A percentile compares a stretch with the other conserved stretches of the same genome.
Evolutionary conservation across 1,284 basidiomycete genomes (phyloP).

Genomic region (Ganoderma sinense): DNA sequence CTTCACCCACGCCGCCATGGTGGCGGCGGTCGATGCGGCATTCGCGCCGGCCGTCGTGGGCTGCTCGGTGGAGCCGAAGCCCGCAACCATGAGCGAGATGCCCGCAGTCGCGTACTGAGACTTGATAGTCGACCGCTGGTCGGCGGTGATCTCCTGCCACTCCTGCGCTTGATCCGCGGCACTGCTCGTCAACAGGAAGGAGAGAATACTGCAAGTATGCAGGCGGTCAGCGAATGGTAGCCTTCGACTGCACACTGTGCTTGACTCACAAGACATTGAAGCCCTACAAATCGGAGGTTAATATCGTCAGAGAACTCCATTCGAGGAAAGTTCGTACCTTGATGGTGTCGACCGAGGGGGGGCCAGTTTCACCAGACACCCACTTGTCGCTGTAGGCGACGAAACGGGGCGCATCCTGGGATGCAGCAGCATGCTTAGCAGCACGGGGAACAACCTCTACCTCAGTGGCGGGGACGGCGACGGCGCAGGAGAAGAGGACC

Average conservation of each 20-base stretch:
- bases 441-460: not conserved
- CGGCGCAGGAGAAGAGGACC: conserved; percentile 24
- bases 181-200: conserved; percentile 52
- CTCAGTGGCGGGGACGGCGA: not conserved
- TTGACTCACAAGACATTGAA: conserved; percentile 55
- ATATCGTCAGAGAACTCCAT: not conserved
- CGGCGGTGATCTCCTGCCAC: conserved; percentile 46
- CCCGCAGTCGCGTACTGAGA: conserved; percentile 52
- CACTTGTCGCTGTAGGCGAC: conserved; percentile 42
- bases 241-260: not conserved
- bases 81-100: conserved; percentile 57
- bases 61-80: conserved; percentile 57
- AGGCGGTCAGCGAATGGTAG: not conserved
- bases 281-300: conserved; percentile 40
- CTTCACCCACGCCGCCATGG: conserved; percentile 58
- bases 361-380: conserved; percentile 46
- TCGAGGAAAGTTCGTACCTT: conserved; percentile 35
- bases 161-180: conserved; percentile 52
- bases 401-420: not conserved
- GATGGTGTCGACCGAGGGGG: conserved; percentile 46
- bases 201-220: conserved; percentile 43
- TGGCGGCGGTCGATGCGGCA: conserved; percentile 49
- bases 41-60: conserved; percentile 55
- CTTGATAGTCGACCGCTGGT: conserved; percentile 46
- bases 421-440: not conserved